Evolutionary conservation across 768 basidiomycete genomes (phyloP), one percentile per base, ranked within the genome.

Genomic region (Brasilioporus rufonigricans): DNA sequence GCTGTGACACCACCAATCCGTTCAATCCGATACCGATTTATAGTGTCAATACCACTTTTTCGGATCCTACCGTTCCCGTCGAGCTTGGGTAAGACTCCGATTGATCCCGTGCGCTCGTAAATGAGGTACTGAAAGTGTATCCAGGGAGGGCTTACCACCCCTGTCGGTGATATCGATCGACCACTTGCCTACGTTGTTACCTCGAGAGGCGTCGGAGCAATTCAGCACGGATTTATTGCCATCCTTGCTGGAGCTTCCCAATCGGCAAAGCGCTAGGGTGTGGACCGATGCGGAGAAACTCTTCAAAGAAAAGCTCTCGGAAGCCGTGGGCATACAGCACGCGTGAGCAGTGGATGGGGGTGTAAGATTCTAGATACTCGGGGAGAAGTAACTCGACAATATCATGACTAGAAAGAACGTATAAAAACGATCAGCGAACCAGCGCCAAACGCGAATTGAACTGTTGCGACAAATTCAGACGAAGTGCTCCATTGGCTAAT

Each of bases 1-100:
- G 93, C 70, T 99, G 97, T 77, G 97, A 99, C 71, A 98, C 96
- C 23, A 98, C 94, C 50, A 99, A 99, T 72, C 95, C 97, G 16
- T 89, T 88, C 81, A 99, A 98, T 72, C 97, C 97, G 1, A 89
- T 98, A 61, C 97, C 97, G 10, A 87, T 99, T 57, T 99, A 99
- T 75, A 77, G 67, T 52, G 81, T 94, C 74, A 98, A 97, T 74
- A 98, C 96, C 21, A 94, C 92, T 0, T 98, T 98, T 71, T 81
- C 86, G 44, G 80, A 91, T 53, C 97, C 97, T 18, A 97, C 95
- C 3, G 91, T 98, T 38, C 78, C 86, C 55, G 93, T 94, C 36
- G 83, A 85, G 44, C 83, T 91, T 63, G 85, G 82, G 88, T 93
- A 63, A 74, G 89, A 78, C 32, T 7, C 18, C 44, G 59, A 43